phyloP scores from a whole-genome alignment of 139 green algal species.

The Asterochloris sp. region DNA sequence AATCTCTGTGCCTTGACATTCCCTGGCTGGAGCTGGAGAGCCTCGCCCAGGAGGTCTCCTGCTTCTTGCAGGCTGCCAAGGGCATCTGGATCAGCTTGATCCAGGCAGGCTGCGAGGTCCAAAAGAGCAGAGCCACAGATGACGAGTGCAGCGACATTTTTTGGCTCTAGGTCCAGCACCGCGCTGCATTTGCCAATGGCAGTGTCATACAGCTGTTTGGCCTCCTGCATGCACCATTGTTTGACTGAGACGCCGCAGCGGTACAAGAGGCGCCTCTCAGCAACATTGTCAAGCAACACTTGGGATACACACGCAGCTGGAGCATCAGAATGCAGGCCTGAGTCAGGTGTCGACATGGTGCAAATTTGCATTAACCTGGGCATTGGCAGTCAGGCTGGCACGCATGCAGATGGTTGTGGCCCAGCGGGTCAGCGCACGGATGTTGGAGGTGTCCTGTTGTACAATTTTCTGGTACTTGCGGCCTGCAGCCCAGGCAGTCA shows the following conservation, averaged over 20 bases:
- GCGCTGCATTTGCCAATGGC: constrained; percentile 21
- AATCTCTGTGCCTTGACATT: too few species aligned
- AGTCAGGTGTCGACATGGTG: not conserved
- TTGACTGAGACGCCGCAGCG: not conserved
- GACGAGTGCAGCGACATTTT: constrained; percentile 1
- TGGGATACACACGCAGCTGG: not conserved
- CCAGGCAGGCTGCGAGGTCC: constrained; percentile 12
- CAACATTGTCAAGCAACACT: not conserved
- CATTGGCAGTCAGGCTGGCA: constrained; percentile 15
- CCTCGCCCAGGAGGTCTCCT: not conserved
- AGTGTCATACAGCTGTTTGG: constrained; percentile 16
- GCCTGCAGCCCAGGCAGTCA: not conserved
- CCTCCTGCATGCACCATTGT: not conserved
- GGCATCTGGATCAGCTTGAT: not conserved
- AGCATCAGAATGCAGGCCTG: not conserved
- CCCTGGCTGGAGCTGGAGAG: too few species aligned
- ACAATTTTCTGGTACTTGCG: constrained; percentile 16
- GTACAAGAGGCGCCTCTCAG: too few species aligned
- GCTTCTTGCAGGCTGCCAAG: constrained; percentile 6
- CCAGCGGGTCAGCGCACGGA: constrained; percentile 24
- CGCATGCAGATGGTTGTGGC: constrained; percentile 19
- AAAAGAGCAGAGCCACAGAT: constrained; percentile 4
- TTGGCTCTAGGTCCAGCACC: constrained; percentile 14
- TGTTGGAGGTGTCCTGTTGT: not conserved
- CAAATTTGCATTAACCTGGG: not conserved